These are phyloP conservation scores for Paracorniculantispora psalliotae DNA, from an alignment of 2,329 filamentous ascomycete species.

Conservation along the genomic window DNA sequence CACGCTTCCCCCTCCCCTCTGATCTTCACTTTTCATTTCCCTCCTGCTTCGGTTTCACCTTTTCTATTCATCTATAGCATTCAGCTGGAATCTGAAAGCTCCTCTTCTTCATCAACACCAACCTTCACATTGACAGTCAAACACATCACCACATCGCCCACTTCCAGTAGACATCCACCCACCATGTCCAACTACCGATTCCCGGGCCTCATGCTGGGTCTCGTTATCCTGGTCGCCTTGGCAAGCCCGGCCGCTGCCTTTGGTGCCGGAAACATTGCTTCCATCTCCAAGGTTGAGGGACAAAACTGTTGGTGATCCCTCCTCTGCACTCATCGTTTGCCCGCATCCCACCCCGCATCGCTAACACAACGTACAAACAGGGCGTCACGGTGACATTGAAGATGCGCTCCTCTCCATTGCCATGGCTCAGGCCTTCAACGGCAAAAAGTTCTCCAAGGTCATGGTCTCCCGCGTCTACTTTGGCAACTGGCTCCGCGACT, in stretches of 20 bases:
- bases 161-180: constrained; percentile 2
- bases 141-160: not conserved
- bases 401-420: constrained; percentile 75
- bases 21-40: constrained; percentile 15
- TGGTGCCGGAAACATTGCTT: constrained; percentile 83
- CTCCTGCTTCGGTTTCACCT: constrained; percentile 14
- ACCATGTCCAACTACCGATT: constrained; percentile 46
- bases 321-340: not conserved
- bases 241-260: constrained; percentile 69
- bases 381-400: constrained; percentile 89
- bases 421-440: constrained; percentile 46
- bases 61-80: not conserved
- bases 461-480: constrained; percentile 89
- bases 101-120: not conserved
- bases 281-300: constrained; percentile 74
- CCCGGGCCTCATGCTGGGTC: constrained; percentile 47
- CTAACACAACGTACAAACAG: constrained; percentile 30
- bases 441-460: constrained; percentile 83
- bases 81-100: not conserved
- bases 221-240: constrained; percentile 61
- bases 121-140: constrained; percentile 14
- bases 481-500: constrained; percentile 91
- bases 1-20: constrained; percentile 15
- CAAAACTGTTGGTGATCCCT: constrained; percentile 60
- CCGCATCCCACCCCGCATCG: not conserved